A percentile compares a stretch with the other conserved stretches of the same genome.
phyloP scores from a whole-genome alignment of 2,329 filamentous ascomycete species.

The Ophioceras dolichostomum region DNA sequence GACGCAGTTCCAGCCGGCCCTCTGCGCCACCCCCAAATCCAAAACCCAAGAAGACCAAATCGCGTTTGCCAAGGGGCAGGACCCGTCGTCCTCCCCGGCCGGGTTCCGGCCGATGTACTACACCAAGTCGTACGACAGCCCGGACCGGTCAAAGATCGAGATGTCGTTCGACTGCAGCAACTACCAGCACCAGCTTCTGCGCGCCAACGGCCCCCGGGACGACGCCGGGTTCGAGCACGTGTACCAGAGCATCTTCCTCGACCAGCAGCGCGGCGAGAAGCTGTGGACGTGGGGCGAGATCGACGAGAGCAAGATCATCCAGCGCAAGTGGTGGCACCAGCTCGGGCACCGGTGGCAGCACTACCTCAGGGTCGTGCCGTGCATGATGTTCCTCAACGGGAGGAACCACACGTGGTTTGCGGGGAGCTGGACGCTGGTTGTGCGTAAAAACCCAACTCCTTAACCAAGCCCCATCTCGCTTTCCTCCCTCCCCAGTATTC shows the following conservation, averaged over 20 bases:
- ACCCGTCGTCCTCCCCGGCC: neutral
- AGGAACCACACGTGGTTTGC: conserved; percentile 51
- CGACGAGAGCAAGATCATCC: conserved; percentile 45
- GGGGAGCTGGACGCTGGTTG: conserved; percentile 56
- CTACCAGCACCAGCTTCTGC: conserved; percentile 60
- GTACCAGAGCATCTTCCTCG: conserved; percentile 58
- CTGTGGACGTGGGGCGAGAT: conserved; percentile 50
- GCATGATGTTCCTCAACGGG: conserved; percentile 61
- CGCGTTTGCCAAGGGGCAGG: conserved; percentile 23
- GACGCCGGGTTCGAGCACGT: conserved; percentile 40
- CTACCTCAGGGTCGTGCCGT: conserved; percentile 53
- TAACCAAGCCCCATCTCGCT: no score
- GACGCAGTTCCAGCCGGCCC: conserved; percentile 38
- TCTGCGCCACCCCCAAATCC: conserved; percentile 33
- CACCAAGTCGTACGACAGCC: conserved; percentile 42
- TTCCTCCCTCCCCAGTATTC: no score
- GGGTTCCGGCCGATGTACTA: conserved; percentile 53
- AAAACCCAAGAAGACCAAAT: conserved; percentile 25
- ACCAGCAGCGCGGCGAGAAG: conserved; percentile 38
- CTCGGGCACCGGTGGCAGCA: conserved; percentile 53
- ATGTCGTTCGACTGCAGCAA: conserved; percentile 68
- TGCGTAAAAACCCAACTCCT: conserved; percentile 21
- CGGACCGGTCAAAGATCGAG: conserved; percentile 45
- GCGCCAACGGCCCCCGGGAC: conserved; percentile 10
- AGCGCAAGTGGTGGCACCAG: conserved; percentile 57